phyloP scores from a whole-genome alignment of 1,284 basidiomycete genomes.

The Ustilago curta region DNA sequence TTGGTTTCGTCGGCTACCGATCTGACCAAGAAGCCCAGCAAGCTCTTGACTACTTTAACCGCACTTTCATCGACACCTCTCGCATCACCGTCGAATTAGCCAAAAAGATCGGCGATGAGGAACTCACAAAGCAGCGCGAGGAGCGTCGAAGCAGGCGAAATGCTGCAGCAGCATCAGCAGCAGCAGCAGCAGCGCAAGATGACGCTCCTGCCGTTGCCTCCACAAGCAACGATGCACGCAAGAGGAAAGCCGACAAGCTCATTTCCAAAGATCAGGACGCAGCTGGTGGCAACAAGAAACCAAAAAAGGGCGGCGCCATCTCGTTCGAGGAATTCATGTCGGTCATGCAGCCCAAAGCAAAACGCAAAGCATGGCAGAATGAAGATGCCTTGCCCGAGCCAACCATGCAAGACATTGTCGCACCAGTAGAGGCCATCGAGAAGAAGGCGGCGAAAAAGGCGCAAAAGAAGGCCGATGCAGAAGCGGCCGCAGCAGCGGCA shows the following conservation, averaged over 20 bases:
- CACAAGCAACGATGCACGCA: slow-evolving; percentile 10
- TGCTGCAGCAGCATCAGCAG: slow-evolving; percentile 9
- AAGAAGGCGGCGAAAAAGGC: slow-evolving; percentile 44
- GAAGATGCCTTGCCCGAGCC: slow-evolving; percentile 52
- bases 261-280: slow-evolving; percentile 12
- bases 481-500: slow-evolving; percentile 15
- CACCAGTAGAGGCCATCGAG: slow-evolving; percentile 26
- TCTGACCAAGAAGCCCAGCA: slow-evolving; percentile 80
- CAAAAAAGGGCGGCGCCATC: slow-evolving; percentile 44
- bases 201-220: slow-evolving; percentile 9
- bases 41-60: slow-evolving; percentile 86
- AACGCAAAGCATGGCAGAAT: slow-evolving; percentile 66
- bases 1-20: slow-evolving; percentile 93
- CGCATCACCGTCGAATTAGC: slow-evolving; percentile 82
- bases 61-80: slow-evolving; percentile 75
- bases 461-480: slow-evolving; percentile 26
- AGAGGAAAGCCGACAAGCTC: slow-evolving; percentile 23
- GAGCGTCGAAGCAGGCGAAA: slow-evolving; percentile 35
- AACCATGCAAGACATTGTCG: slow-evolving; percentile 36
- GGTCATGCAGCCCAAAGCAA: slow-evolving; percentile 65
- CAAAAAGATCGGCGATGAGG: slow-evolving; percentile 71
- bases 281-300: slow-evolving; percentile 15
- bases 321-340: slow-evolving; percentile 67
- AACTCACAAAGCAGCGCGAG: slow-evolving; percentile 41
- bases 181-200: slow-evolving; percentile 10